These are phyloP conservation scores for Candida peoriensis DNA, from an alignment of 805 yeast genomes.

Conservation along the genomic window DNA sequence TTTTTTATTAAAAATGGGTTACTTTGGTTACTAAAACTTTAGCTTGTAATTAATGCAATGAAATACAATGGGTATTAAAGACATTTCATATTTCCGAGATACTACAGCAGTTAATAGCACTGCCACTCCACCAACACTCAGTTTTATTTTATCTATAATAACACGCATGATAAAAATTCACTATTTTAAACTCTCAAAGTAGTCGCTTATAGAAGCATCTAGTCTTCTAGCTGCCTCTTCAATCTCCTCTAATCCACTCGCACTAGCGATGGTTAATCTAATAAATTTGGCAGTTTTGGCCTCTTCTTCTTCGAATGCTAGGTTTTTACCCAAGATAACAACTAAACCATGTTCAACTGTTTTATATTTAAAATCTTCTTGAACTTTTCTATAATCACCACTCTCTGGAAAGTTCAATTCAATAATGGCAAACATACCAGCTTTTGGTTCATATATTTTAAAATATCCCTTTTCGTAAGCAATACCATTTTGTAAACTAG, in stretches of 20 bases:
- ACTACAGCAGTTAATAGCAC: too few relatives aligned
- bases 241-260: constrained; percentile 38
- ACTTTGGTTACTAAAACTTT: too few relatives aligned
- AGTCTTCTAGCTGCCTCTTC: constrained; percentile 32
- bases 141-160: too few relatives aligned
- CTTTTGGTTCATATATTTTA: constrained; percentile 44
- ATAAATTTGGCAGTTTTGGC: constrained; percentile 45
- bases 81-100: too few relatives aligned
- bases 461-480: constrained; percentile 29
- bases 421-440: constrained; percentile 70
- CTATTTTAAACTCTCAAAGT: too few relatives aligned
- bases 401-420: constrained; percentile 28
- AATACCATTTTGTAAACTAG: constrained; percentile 40
- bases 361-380: constrained; percentile 39
- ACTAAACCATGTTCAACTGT: constrained; percentile 44
- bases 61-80: too few relatives aligned
- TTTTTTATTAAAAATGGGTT: too few relatives aligned
- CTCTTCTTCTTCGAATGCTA: constrained; percentile 42
- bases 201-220: constrained; percentile 9
- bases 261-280: constrained; percentile 54
- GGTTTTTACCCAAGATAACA: constrained; percentile 50
- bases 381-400: constrained; percentile 31
- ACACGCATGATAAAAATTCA: too few relatives aligned
- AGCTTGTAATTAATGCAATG: too few relatives aligned
- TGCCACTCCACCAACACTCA: too few relatives aligned